Evolutionary conservation across 1,284 basidiomycete species (phyloP), one percentile per base, ranked within the genome.

Genomic region (Irpex rosettiformis): DNA sequence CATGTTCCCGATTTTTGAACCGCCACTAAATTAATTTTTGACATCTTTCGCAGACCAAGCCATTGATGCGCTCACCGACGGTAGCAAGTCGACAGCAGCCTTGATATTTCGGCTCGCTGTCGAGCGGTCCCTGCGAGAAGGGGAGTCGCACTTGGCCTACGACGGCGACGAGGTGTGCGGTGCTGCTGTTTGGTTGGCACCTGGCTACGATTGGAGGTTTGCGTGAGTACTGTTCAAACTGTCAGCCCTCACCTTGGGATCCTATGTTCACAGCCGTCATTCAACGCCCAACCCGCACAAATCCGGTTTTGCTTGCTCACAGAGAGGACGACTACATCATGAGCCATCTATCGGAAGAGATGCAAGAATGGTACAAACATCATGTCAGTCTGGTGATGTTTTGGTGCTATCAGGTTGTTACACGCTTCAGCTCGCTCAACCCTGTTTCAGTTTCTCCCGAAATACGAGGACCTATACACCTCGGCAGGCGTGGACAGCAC

Each of bases 401-500:
- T 8, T 21, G 11, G 37, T 22, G 49, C 30, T 48, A 24, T 49
- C 55, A 21, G 28, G n/a, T 30, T 8, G 27, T 18, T 43, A 18
- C 45, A 48, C 33, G 45, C 47, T 22, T 42, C 16, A n/a, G n/a
- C n/a, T n/a, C n/a, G n/a, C n/a, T 24, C 29, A 21, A 24, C 21
- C 18, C 52, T 25, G 33, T 37, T 47, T 4, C 43, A 70, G 67
- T 70, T 64, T 37, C 53, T 59, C 24, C 63, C 66, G 16, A 67
- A 62, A 43, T 69, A 69, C 58, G 63, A 69, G 28, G 66, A 70
- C 29, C 62, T 70, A 21, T 69, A 69, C 57, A 52, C 56, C n/a
- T n/a, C 52, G 47, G 59, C 63, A 18, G 66, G 65, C 45, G 11
- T 54, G 3, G 56, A 61, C 3, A 62, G 64, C 24, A 57, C 64